A percentile compares a stretch with the other conserved stretches of the same genome.
phyloP scores from a whole-genome alignment of 2,329 filamentous ascomycete species.

The Talaromyces rugulosus region DNA sequence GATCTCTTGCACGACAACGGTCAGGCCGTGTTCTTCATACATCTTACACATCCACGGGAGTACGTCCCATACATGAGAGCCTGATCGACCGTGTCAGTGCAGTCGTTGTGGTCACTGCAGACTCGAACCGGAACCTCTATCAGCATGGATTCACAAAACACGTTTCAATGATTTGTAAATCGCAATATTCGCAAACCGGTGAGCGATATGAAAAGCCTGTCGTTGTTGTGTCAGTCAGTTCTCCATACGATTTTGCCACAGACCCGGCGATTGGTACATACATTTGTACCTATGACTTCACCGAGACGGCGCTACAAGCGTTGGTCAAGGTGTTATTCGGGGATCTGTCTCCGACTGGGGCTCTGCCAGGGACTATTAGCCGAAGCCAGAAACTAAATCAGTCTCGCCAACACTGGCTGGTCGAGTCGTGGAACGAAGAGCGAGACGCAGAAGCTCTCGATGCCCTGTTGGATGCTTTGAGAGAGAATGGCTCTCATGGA shows the following conservation, averaged over 20 bases:
- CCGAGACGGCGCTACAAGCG: conserved; percentile 82
- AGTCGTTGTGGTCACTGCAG: conserved; percentile 86
- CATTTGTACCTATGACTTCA: conserved; percentile 94
- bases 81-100: conserved; percentile 83
- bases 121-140: conserved; percentile 90
- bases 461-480: conserved; percentile 66
- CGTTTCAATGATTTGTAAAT: conserved; percentile 81
- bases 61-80: conserved; percentile 88
- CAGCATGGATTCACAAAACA: conserved; percentile 95
- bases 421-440: conserved; percentile 79
- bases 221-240: conserved; percentile 88
- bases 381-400: conserved; percentile 85
- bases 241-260: conserved; percentile 94
- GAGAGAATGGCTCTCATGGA: conserved; percentile 57
- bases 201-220: conserved; percentile 67
- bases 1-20: conserved; percentile 78
- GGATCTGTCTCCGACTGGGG: conserved; percentile 57
- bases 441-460: conserved; percentile 71
- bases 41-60: conserved; percentile 89
- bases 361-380: conserved; percentile 67
- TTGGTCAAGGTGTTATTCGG: conserved; percentile 81
- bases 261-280: conserved; percentile 88
- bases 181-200: conserved; percentile 34
- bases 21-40: conserved; percentile 87
- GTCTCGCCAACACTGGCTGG: conserved; percentile 91